Evolutionary conservation across 768 basidiomycete genomes (phyloP), one percentile per base, ranked within the genome.

Genomic region (Pseudohyphozyma bogoriensis): DNA sequence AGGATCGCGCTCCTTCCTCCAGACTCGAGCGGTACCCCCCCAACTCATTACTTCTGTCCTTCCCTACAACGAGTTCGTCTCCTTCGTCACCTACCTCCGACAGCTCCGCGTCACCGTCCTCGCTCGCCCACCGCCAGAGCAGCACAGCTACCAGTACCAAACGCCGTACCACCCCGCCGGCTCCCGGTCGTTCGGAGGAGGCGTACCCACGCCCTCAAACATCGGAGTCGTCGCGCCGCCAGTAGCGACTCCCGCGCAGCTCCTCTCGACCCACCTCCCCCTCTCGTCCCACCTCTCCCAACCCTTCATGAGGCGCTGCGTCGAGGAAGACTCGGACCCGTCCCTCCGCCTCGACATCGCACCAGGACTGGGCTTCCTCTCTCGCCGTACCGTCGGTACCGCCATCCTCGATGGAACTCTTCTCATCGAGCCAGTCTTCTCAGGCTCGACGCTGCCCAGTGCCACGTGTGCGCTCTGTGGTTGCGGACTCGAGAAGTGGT

Each of bases 261-360:
- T 67, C n/a, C 45, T 71, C 40, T 52, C 64, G 10, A 54, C 60
- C 2, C 64, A 68, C 50, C 63, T 70, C 39, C 67, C 56, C 40
- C 62, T 71, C 49, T 64, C 70, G 24, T 51, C 61, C 4, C 66
- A 71, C 45, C 52, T 63, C 47, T 59, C 59, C 12, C 68, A 67
- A 13, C 68, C 70, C 9, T 71, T 71, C 65, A 26, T 71, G 15
- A 71, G 70, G 57, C 67, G 70, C 28, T 63, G 65, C 55, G 58
- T 69, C 40, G 69, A 70, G 44, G 70, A 71, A 28, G 70, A 71
- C 53, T 89, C 91, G 28, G 93, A 99, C 68, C 89, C 93, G 0
- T 89, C 91, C 0, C 77, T 95, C 33, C 84, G 95, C 12, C 80
- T 99, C 22, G 95, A 97, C 71, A 77, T 87, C n/a, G 91, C 95